A percentile compares a stretch with the other conserved stretches of the same genome.
phyloP scores from a whole-genome alignment of 257 asterid genomes.

The Jacaranda copaia region DNA sequence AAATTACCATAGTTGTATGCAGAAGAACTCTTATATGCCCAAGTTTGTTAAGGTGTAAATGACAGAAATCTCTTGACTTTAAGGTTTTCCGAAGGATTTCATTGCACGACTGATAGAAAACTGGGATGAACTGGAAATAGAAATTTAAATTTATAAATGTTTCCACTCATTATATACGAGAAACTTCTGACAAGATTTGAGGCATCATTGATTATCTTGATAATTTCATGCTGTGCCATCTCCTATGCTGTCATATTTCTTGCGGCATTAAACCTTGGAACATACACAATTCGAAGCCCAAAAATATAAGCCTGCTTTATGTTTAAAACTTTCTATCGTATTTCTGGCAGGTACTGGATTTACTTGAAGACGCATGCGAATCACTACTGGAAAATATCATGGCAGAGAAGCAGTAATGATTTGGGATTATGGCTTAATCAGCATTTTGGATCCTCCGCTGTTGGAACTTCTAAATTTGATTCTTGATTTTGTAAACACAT shows the following conservation, averaged over 20 bases:
- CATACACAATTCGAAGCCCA: too few species aligned
- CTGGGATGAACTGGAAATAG: too few species aligned
- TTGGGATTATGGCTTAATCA: neutral
- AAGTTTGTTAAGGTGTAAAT: too few species aligned
- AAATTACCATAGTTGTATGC: too few species aligned
- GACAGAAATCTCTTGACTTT: too few species aligned
- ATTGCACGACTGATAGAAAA: too few species aligned
- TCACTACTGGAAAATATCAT: slow-evolving; percentile 66
- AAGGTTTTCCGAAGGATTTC: too few species aligned
- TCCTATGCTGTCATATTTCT: neutral
- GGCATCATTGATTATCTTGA: slow-evolving; percentile 1
- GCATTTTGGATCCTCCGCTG: neutral
- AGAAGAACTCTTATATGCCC: too few species aligned
- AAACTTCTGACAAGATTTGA: neutral
- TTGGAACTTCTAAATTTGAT: slow-evolving; percentile 1
- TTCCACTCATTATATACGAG: too few species aligned
- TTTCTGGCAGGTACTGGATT: slow-evolving; percentile 75
- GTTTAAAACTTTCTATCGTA: neutral
- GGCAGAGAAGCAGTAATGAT: slow-evolving; percentile 39
- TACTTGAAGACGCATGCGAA: slow-evolving; percentile 90
- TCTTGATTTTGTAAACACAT: neutral
- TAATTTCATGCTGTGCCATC: neutral
- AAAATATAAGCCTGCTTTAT: too few species aligned
- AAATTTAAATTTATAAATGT: too few species aligned
- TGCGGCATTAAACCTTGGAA: too few species aligned